These are phyloP conservation scores for Mayamaea pseudoterrestris DNA, from an alignment of 108 stramenopile species.

Conservation along the genomic window DNA sequence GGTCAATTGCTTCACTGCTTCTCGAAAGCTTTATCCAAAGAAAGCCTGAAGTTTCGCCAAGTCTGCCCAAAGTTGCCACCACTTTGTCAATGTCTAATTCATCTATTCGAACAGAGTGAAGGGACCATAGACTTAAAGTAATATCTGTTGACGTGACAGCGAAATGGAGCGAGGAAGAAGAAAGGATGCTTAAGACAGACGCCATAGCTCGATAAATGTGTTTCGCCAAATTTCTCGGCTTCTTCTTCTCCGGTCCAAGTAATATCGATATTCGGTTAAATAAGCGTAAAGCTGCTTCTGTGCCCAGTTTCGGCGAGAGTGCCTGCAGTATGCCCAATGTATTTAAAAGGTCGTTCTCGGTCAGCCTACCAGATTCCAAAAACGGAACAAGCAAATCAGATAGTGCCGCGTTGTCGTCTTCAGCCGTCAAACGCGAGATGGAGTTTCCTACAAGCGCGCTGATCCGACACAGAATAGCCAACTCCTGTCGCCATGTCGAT, in stretches of 20 bases:
- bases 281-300: slow-evolving; percentile 19
- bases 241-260: slow-evolving; percentile 54
- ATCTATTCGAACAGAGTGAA: slow-evolving; percentile 50
- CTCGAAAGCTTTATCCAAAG: slow-evolving; percentile 31
- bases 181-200: slow-evolving; percentile 5
- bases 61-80: slow-evolving; percentile 48
- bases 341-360: slow-evolving; percentile 36
- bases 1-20: slow-evolving; percentile 11
- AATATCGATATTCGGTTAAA: slow-evolving; percentile 29
- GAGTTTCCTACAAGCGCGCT: slow-evolving; percentile 36
- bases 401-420: neutral
- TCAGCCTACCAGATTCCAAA: slow-evolving; percentile 32
- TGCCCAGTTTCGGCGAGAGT: slow-evolving; percentile 31
- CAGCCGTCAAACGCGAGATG: neutral
- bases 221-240: slow-evolving; percentile 35
- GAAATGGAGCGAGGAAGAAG: neutral
- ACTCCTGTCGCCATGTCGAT: slow-evolving; percentile 36
- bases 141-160: slow-evolving; percentile 17
- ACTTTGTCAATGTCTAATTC: slow-evolving; percentile 70
- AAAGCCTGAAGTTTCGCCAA: slow-evolving; percentile 18
- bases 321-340: slow-evolving; percentile 49
- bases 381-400: slow-evolving; percentile 45
- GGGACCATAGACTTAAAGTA: slow-evolving; percentile 32
- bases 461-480: slow-evolving; percentile 57
- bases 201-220: slow-evolving; percentile 25